Conservation (phyloP, 345 rosid species). For the Pseudoturritis turrita region DNA sequence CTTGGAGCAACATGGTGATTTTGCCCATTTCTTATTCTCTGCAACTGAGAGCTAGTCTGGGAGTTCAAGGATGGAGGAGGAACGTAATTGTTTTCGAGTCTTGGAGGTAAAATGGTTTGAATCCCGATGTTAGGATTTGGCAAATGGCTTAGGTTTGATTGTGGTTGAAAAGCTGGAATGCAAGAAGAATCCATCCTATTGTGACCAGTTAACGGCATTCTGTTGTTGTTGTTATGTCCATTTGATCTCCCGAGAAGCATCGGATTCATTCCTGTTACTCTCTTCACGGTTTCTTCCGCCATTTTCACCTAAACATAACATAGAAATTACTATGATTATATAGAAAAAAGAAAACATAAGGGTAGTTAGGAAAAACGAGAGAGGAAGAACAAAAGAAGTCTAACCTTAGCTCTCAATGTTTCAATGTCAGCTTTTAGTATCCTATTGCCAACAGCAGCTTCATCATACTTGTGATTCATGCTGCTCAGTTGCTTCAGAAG, state of each 20-base stretch:
- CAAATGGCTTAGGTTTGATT: slow-evolving; percentile 25
- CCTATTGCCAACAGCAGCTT: slow-evolving; percentile 78
- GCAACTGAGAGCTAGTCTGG: slow-evolving; percentile 14
- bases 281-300: slow-evolving; percentile 97
- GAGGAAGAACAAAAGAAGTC: background rate
- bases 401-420: slow-evolving; percentile 83
- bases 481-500: slow-evolving; percentile 63
- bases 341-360: background rate
- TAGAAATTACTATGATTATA: background rate
- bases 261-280: slow-evolving; percentile 82
- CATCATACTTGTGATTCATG: slow-evolving; percentile 72
- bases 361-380: background rate
- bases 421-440: slow-evolving; percentile 95
- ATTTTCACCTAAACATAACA: slow-evolving; percentile 66
- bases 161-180: slow-evolving; percentile 28
- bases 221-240: slow-evolving; percentile 30
- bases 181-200: slow-evolving; percentile 21
- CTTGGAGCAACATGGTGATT: slow-evolving; percentile 20
- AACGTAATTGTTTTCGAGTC: slow-evolving; percentile 18
- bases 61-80: slow-evolving; percentile 19
- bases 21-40: slow-evolving; percentile 14
- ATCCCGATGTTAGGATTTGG: slow-evolving; percentile 11
- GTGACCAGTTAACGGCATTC: slow-evolving; percentile 38
- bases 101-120: slow-evolving; percentile 7
- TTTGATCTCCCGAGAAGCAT: slow-evolving; percentile 53